Base-by-base conservation (phyloP, 192 early-diverging fungal species). In the Radiomyces spectabilis region DNA sequence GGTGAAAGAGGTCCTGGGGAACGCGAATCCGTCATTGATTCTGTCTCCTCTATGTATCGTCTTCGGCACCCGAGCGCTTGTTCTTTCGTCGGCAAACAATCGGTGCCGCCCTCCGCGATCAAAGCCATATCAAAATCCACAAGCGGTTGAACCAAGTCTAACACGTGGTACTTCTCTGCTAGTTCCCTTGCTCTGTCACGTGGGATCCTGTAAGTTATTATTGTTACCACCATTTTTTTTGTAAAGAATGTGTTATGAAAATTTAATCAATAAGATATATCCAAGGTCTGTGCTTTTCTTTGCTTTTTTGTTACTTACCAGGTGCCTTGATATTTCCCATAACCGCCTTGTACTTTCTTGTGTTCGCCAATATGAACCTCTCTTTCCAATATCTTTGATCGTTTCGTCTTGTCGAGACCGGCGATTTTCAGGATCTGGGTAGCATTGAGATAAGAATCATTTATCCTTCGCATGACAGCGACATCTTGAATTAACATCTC, bases 331-430 rank as follows among this genome's bases (percentile, higher is more conserved):
- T 93, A 94, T 69, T 93, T 92, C 26, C 93, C 93, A 68, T 95
- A 96, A 1, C 93, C 93, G 24, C 93, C 93, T 69, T 96, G 93
- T 12, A 96, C 81, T 74, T 96, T 96, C 51, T 96, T 92, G 67
- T 94, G 91, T 16, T 74, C 72, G 7, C 83, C 84, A 34, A 72
- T 72, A 46, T 85, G 71, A 10, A 96, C 78, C 52, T 94, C 92
- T 56, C 78, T 74, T 72, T 96, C 93, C 13, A 96, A 77, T 42
- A 94, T 91, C 64, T 88, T 90, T 43, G 93, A 90, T 19, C 93
- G 79, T 55, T 77, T 79, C 40, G 84, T 83, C 65, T 94, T 95
- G 44, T 89, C 87, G 50, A 87, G 85, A 53, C 84, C 85, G 15
- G 92, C 92, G 15, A 88, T 85, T 60, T 94, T 94, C 27, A 96